phyloP scores from a whole-genome alignment of 768 basidiomycete genomes.

The Boletus rufocinnamomeus region DNA sequence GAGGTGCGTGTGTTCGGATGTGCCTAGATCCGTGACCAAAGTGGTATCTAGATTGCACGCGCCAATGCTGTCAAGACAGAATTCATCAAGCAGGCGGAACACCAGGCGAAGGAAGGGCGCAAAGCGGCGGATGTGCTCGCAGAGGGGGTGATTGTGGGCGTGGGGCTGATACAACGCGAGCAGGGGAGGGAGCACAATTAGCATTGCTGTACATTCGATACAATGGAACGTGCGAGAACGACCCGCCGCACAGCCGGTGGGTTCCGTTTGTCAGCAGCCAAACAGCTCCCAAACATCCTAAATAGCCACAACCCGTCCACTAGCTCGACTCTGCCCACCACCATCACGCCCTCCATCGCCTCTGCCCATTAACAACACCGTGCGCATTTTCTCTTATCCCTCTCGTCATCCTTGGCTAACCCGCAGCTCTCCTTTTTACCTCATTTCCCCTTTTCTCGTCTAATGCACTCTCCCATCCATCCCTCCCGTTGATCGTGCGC shows the following conservation, averaged over 20 bases:
- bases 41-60: slow-evolving; percentile 52
- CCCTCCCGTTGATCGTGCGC: slow-evolving; percentile 36
- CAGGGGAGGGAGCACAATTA: background rate
- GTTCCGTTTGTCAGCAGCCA: slow-evolving; percentile 38
- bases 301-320: slow-evolving; percentile 34
- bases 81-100: slow-evolving; percentile 65
- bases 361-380: slow-evolving; percentile 2
- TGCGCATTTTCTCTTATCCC: slow-evolving; percentile 8
- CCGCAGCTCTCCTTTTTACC: background rate
- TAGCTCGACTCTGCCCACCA: slow-evolving; percentile 27
- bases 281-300: slow-evolving; percentile 40
- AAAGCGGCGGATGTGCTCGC: slow-evolving; percentile 72
- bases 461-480: slow-evolving; percentile 3
- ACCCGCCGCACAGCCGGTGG: slow-evolving; percentile 9
- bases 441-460: background rate
- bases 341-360: slow-evolving; percentile 23
- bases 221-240: slow-evolving; percentile 15
- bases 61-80: slow-evolving; percentile 72
- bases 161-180: slow-evolving; percentile 69
- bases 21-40: background rate
- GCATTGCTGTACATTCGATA: background rate
- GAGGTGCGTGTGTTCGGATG: slow-evolving; percentile 56
- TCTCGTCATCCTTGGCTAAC: background rate
- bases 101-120: slow-evolving; percentile 66
- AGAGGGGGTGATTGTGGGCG: slow-evolving; percentile 71